Evolutionary conservation across 805 yeast genomes (phyloP).

Genomic region (Wickerhamomyces mucosus): DNA sequence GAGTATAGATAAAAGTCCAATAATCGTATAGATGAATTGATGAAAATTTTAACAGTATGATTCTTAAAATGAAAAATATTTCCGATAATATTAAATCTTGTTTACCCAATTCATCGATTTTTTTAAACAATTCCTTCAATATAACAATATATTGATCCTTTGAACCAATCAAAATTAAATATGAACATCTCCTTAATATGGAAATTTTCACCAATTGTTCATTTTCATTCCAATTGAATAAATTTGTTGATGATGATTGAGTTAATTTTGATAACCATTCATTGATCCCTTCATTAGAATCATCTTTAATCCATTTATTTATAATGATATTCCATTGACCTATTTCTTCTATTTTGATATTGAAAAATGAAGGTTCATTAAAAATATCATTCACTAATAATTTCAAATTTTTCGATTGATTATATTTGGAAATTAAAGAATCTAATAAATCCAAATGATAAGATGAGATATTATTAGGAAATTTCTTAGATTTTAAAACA

Average conservation of each 20-base stretch:
- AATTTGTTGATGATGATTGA: conserved; percentile 43
- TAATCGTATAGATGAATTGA: conserved; percentile 54
- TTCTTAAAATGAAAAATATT: conserved; percentile 52
- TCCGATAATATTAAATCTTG: conserved; percentile 26
- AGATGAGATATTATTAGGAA: conserved; percentile 28
- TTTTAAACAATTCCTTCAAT: conserved; percentile 36
- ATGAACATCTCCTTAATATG: conserved; percentile 54
- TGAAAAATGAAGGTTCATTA: conserved; percentile 51
- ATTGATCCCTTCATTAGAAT: conserved; percentile 42
- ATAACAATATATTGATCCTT: conserved; percentile 42
- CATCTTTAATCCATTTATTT: conserved; percentile 52
- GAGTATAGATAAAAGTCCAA: conserved; percentile 63
- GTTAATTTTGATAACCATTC: conserved; percentile 36
- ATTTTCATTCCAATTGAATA: conserved; percentile 69
- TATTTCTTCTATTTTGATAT: conserved; percentile 19
- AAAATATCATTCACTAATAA: conserved; percentile 52
- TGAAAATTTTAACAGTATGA: conserved; percentile 51
- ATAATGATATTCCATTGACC: conserved; percentile 48
- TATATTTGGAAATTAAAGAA: conserved; percentile 17
- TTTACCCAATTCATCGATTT: conserved; percentile 34
- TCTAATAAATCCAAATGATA: conserved; percentile 37
- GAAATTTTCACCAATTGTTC: conserved; percentile 45
- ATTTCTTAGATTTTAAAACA: conserved; percentile 34
- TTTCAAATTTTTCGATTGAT: conserved; percentile 51
- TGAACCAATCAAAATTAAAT: conserved; percentile 52